Evolutionary conservation across 202 grass and related monocot genomes (phyloP).

Genomic region (Musa balbisiana): DNA sequence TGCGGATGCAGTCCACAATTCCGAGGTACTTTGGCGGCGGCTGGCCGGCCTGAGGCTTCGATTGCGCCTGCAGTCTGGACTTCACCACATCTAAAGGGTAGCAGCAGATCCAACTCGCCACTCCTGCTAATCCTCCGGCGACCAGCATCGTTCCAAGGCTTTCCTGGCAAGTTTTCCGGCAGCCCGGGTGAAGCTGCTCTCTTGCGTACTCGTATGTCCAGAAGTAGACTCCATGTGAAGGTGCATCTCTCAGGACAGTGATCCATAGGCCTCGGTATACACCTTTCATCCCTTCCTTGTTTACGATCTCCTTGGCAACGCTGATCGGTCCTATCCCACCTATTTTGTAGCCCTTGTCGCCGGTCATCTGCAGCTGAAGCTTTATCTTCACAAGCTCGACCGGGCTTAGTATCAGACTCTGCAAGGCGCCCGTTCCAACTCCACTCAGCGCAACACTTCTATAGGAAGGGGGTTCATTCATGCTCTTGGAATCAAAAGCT

Average conservation of each 20-base stretch:
- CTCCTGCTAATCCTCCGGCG: conserved; percentile 73
- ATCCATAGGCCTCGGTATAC: conserved; percentile 68
- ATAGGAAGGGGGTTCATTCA: conserved; percentile 55
- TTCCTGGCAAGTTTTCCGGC: conserved; percentile 44
- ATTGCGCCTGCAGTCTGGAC: conserved; percentile 83
- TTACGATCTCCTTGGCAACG: conserved; percentile 53
- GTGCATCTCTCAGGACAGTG: conserved; percentile 80
- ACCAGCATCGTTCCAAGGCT: conserved; percentile 72
- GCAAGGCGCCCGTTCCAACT: conserved; percentile 60
- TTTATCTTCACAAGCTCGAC: conserved; percentile 88
- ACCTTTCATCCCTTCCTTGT: conserved; percentile 49
- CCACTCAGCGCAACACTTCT: conserved; percentile 63
- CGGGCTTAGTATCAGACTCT: conserved; percentile 69
- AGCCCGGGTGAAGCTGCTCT: conserved; percentile 72
- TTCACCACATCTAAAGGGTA: conserved; percentile 98
- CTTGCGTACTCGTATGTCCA: conserved; percentile 72
- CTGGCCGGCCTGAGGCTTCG: neutral
- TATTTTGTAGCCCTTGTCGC: conserved; percentile 3
- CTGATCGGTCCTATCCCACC: conserved; percentile 39
- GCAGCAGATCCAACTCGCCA: conserved; percentile 86
- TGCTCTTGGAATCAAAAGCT: conserved; percentile 31
- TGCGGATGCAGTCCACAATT: conserved; percentile 69
- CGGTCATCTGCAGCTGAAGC: conserved; percentile 46
- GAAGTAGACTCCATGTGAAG: conserved; percentile 94
- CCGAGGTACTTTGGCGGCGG: conserved; percentile 52